A percentile compares a stretch with the other conserved stretches of the same genome.
Evolutionary conservation across 768 basidiomycete genomes (phyloP).

Genomic region (Suillus brevipes): DNA sequence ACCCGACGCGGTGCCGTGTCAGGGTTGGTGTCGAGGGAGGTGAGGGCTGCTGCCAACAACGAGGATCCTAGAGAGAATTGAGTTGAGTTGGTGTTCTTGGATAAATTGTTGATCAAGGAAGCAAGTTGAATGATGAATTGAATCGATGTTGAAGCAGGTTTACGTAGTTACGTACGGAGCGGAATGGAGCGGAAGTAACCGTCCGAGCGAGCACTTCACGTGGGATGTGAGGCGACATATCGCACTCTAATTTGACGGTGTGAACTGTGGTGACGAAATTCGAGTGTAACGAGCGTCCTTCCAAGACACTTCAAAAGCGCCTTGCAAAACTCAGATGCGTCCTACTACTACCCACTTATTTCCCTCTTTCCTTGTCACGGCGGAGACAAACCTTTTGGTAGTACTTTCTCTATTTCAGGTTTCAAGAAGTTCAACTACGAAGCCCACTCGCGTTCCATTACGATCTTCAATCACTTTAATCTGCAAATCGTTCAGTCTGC

Average conservation of each 20-base stretch:
- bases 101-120: conserved; percentile 9
- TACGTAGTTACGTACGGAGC: conserved; percentile 13
- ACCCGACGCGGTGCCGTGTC: conserved; percentile 2
- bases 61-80: conserved; percentile 1
- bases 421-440: conserved; percentile 14
- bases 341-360: background rate
- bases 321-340: background rate
- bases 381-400: conserved; percentile 9
- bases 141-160: background rate
- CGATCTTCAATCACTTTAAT: conserved; percentile 19
- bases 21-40: too few relatives aligned
- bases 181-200: conserved; percentile 6
- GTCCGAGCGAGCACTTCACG: conserved; percentile 23
- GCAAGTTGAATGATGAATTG: background rate
- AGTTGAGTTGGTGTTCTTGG: background rate
- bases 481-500: conserved; percentile 33
- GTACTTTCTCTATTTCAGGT: conserved; percentile 20
- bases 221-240: conserved; percentile 24
- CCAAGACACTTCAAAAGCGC: conserved; percentile 26
- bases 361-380: conserved; percentile 6
- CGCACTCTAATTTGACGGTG: conserved; percentile 26
- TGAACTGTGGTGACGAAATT: conserved; percentile 12
- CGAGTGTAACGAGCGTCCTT: background rate
- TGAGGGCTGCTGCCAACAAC: background rate
- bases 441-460: conserved; percentile 17